phyloP scores from a whole-genome alignment of 352 stramenopile species.

The Globisporangium echinulatum region DNA sequence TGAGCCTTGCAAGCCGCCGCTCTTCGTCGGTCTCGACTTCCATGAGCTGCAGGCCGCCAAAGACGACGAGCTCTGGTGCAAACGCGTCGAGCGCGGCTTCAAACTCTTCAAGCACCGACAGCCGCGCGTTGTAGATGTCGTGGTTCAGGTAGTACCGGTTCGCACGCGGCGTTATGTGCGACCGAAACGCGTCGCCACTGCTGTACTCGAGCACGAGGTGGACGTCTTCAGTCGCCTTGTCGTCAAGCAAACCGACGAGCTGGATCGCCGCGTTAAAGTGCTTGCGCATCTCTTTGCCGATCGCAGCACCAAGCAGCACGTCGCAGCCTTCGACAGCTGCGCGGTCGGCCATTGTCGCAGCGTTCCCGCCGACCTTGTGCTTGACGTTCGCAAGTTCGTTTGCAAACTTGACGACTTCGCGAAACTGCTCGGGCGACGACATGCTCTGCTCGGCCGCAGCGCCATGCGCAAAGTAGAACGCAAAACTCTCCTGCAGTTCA shows the following conservation, averaged over 20 bases:
- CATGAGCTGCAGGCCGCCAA: conserved; percentile 80
- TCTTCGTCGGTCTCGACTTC: conserved; percentile 69
- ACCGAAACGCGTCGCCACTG: conserved; percentile 56
- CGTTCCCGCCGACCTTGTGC: conserved; percentile 70
- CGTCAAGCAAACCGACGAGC: conserved; percentile 55
- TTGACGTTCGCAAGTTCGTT: conserved; percentile 51
- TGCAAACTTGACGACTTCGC: conserved; percentile 59
- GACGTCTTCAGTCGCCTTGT: conserved; percentile 63
- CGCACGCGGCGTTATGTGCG: conserved; percentile 54
- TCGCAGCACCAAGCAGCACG: conserved; percentile 66
- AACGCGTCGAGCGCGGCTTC: conserved; percentile 52
- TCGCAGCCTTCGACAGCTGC: conserved; percentile 59
- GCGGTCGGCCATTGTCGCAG: conserved; percentile 72
- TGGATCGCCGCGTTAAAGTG: conserved; percentile 60
- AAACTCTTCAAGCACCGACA: conserved; percentile 80
- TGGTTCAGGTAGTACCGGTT: conserved; percentile 86
- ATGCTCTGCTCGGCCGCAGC: conserved; percentile 81
- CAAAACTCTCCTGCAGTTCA: conserved; percentile 74
- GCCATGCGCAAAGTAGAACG: conserved; percentile 76
- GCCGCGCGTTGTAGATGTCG: conserved; percentile 74
- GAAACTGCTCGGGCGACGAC: conserved; percentile 68
- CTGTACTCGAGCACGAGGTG: conserved; percentile 77
- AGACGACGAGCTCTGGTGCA: conserved; percentile 63
- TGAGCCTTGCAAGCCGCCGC: conserved; percentile 40
- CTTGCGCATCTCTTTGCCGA: conserved; percentile 69